Base-by-base conservation (phyloP, 331 rosid genomes). In the Rhamnella rubrinervis region DNA sequence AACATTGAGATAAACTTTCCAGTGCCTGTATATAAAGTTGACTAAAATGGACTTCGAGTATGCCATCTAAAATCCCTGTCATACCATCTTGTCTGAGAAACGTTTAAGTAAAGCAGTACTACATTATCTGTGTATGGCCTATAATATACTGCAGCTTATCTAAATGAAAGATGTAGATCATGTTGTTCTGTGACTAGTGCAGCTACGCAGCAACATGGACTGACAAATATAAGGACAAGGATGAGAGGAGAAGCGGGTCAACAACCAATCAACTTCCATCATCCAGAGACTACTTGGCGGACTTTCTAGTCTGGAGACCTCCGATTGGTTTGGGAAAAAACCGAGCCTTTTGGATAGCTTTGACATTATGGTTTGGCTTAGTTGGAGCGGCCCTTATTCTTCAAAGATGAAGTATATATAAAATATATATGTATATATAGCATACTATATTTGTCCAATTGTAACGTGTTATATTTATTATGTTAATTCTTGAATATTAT, bases 171-270 rank as follows among this genome's bases (percentile, higher is more conserved):
- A 59, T 59, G 47, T 56, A 57, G 65, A 35, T 31, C 55, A 46
- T 75, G 25, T 63, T 60, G 63, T 26, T 21, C 26, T 41, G 62
- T 40, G 73, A 71, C 28, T 23, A 63, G 40, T 81, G 77, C 82
- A 90, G 98, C 76, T 93, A 91, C 64, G 97, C 98, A 1, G 95
- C 77, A 80, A 80, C 97, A 56, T 95, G 98, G 98, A 87, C 80
- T 21, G 97, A 91, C 73, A 93, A 93, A 66, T 10, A 88, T 89
- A 95, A 91, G 81, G 87, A 87, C 86, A 83, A 72, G 80, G 91
- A 78, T 55, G 67, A 74, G 61, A 77, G 58, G 65, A 83, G 61
- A 63, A 73, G 67, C 39, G 86, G 95, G 59, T 56, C 96, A 18
- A 78, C 86, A 15, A 87, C 86, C 66, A 86, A 80, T 78, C 96